Evolutionary conservation across 2,329 filamentous ascomycete species (phyloP).

Genomic region (Fusarium haematococcum): DNA sequence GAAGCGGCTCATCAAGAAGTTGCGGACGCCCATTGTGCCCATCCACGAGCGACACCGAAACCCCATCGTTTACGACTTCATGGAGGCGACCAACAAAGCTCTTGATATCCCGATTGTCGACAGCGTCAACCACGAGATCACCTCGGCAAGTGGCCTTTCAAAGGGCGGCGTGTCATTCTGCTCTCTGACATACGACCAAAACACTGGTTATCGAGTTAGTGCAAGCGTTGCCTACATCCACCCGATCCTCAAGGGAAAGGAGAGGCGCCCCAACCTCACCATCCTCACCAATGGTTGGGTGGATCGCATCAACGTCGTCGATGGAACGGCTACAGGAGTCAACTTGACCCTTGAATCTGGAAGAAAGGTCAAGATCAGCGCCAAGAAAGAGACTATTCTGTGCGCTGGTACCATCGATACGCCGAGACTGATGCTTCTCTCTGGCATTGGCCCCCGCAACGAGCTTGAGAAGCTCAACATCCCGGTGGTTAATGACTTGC

Average conservation of each 20-base stretch:
- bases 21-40: neutral
- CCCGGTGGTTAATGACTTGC: neutral
- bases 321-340: neutral
- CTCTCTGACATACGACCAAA: neutral
- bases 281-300: neutral
- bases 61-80: neutral
- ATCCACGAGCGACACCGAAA: neutral
- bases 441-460: neutral
- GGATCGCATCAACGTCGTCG: neutral
- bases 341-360: neutral
- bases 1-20: neutral
- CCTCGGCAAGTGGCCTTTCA: neutral
- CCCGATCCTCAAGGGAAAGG: neutral
- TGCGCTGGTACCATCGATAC: neutral
- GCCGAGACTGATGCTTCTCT: neutral
- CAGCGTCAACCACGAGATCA: neutral
- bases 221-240: neutral
- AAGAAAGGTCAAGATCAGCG: neutral
- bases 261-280: neutral
- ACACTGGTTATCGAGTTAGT: neutral
- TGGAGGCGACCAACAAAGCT: neutral
- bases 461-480: neutral
- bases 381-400: neutral
- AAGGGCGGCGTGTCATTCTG: neutral
- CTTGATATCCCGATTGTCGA: neutral